Percentiles rank a stretch among this genome's conserved stretches.
phyloP scores from a whole-genome alignment of 176 grass and related monocot genomes.

The Aechmea fasciata region DNA sequence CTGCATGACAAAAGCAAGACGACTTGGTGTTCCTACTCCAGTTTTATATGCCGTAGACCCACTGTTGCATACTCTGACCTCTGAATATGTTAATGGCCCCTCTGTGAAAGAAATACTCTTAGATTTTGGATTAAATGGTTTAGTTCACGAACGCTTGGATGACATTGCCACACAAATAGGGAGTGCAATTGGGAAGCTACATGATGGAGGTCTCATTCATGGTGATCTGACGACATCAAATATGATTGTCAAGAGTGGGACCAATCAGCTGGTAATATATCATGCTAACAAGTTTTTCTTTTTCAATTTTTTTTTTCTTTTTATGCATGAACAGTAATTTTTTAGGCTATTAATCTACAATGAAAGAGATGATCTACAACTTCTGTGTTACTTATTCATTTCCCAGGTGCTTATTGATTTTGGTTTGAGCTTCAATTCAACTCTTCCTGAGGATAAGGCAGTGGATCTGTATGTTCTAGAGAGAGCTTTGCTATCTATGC shows the following conservation, averaged over 20 bases:
- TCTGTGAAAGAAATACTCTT: constrained; percentile 84
- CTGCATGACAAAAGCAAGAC: constrained; percentile 94
- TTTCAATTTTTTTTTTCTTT: neutral
- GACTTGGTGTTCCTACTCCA: constrained; percentile 81
- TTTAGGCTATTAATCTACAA: neutral
- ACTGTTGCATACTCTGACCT: constrained; percentile 65
- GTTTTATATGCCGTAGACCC: constrained; percentile 79
- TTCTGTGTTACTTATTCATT: constrained; percentile 11
- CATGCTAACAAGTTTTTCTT: constrained; percentile 6
- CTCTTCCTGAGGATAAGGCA: constrained; percentile 85
- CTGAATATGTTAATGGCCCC: constrained; percentile 73
- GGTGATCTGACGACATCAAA: constrained; percentile 95
- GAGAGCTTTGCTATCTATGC: constrained; percentile 94
- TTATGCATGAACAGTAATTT: neutral
- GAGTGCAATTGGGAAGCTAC: constrained; percentile 73
- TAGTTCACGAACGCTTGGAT: constrained; percentile 48
- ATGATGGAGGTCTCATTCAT: constrained; percentile 87
- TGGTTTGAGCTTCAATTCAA: constrained; percentile 87
- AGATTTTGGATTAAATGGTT: constrained; percentile 64
- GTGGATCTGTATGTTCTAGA: constrained; percentile 92
- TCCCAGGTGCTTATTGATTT: constrained; percentile 91
- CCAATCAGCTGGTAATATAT: constrained; percentile 49
- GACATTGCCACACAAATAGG: constrained; percentile 82
- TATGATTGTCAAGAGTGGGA: constrained; percentile 69
- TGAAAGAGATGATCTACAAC: neutral